Conservation (phyloP, 2,329 filamentous ascomycete genomes). For the Alternaria brassicicola region DNA sequence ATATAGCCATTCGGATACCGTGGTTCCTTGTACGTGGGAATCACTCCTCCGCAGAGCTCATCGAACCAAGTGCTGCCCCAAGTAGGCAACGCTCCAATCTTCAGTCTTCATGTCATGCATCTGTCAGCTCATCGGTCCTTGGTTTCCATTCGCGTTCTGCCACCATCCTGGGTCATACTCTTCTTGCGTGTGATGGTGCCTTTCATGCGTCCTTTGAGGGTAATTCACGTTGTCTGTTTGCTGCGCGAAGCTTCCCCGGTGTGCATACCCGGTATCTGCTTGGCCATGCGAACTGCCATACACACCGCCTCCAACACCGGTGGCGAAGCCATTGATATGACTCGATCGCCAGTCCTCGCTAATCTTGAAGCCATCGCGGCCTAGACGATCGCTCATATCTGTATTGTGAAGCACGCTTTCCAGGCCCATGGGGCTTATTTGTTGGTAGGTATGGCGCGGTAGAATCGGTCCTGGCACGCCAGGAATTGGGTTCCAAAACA, state of each 20-base stretch:
- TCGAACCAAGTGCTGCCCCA: neutral
- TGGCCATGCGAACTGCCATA: slow-evolving; percentile 6
- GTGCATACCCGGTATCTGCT: slow-evolving; percentile 4
- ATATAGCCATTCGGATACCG: neutral
- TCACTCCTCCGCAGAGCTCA: neutral
- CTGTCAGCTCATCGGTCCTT: slow-evolving; percentile 15
- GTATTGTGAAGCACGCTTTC: slow-evolving; percentile 38
- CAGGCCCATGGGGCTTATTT: slow-evolving; percentile 44
- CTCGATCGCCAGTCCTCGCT: slow-evolving; percentile 30
- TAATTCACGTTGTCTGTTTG: slow-evolving; percentile 2
- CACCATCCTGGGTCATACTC: slow-evolving; percentile 16
- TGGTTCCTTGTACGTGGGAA: neutral
- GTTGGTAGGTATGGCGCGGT: slow-evolving; percentile 32
- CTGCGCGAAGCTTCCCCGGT: slow-evolving; percentile 4
- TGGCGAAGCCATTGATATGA: slow-evolving; percentile 22
- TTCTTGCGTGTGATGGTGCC: slow-evolving; percentile 8
- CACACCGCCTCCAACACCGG: slow-evolving; percentile 6
- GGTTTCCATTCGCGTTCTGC: slow-evolving; percentile 7
- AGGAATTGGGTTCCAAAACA: slow-evolving; percentile 50
- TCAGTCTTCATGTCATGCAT: neutral
- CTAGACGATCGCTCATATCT: slow-evolving; percentile 41
- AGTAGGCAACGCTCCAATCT: neutral
- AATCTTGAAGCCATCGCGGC: slow-evolving; percentile 46
- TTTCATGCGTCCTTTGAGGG: neutral
- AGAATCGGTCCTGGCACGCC: slow-evolving; percentile 49